Percentiles rank a stretch among this genome's conserved stretches.
These are phyloP conservation scores for Apophysomyces sp. DNA, from an alignment of 371 early-diverging fungal genomes.

Conservation along the genomic window DNA sequence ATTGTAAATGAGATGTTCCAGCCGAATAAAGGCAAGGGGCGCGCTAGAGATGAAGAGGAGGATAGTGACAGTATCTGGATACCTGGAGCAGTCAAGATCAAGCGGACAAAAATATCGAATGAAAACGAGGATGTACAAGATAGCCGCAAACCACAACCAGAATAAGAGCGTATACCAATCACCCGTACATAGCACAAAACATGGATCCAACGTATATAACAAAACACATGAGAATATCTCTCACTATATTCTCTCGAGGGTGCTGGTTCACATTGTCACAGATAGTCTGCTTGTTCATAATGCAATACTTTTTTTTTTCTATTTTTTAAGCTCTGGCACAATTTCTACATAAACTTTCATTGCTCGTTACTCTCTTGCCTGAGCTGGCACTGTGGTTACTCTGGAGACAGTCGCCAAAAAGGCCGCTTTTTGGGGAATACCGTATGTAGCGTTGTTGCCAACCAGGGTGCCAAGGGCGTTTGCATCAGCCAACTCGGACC, in stretches of 20 bases:
- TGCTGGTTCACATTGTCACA: too few relatives aligned
- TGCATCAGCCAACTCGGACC: slow-evolving; percentile 18
- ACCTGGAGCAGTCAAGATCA: slow-evolving; percentile 1
- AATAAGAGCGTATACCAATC: not conserved
- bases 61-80: not conserved
- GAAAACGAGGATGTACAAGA: not conserved
- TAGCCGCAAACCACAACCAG: not conserved
- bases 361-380: not conserved
- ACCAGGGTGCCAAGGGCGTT: slow-evolving; percentile 22
- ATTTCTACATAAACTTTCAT: not conserved
- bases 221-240: too few relatives aligned
- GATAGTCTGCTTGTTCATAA: too few relatives aligned
- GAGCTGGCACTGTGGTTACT: slow-evolving; percentile 15
- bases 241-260: too few relatives aligned
- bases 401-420: slow-evolving; percentile 34
- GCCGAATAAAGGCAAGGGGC: not conserved
- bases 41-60: slow-evolving; percentile 4
- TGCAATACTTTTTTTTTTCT: too few relatives aligned
- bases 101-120: not conserved
- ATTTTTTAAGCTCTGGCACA: not conserved
- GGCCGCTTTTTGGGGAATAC: slow-evolving; percentile 33
- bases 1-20: slow-evolving; percentile 9
- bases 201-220: not conserved
- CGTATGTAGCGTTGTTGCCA: slow-evolving; percentile 39
- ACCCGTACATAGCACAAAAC: not conserved